These are phyloP conservation scores for Trematosphaeria pertusa DNA, from an alignment of 2,329 filamentous ascomycete genomes.

Conservation along the genomic window DNA sequence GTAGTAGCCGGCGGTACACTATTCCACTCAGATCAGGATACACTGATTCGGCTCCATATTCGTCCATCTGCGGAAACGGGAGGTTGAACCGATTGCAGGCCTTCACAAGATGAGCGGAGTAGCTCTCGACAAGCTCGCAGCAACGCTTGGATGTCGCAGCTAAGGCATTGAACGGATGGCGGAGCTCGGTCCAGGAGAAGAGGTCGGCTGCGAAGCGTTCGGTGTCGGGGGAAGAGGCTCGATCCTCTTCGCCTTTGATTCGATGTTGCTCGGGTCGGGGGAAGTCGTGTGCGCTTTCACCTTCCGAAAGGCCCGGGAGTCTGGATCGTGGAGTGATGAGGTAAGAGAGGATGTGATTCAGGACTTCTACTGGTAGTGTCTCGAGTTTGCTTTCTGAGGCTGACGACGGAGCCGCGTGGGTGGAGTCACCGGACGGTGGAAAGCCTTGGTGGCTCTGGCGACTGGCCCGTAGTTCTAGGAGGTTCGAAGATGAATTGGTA, in stretches of 20 bases:
- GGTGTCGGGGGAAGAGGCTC: conserved; percentile 28
- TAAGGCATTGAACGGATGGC: conserved; percentile 38
- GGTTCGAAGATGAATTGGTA: neutral
- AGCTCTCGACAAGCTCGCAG: conserved; percentile 30
- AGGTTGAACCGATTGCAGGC: conserved; percentile 39
- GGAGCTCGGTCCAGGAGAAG: conserved; percentile 29
- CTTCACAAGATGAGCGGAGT: conserved; percentile 34
- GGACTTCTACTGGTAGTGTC: conserved; percentile 34
- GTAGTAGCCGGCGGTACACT: conserved; percentile 39
- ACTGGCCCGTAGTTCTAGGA: too few species aligned
- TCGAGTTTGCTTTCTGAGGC: conserved; percentile 26
- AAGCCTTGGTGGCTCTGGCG: too few species aligned
- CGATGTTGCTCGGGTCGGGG: conserved; percentile 19
- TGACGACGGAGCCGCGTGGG: neutral
- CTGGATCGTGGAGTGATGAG: conserved; percentile 36
- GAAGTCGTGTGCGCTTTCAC: conserved; percentile 31
- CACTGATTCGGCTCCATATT: conserved; percentile 23
- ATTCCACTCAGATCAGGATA: conserved; percentile 35
- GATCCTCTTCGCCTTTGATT: conserved; percentile 30
- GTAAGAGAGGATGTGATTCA: conserved; percentile 36
- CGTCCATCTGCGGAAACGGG: conserved; percentile 31
- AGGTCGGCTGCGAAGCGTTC: conserved; percentile 37
- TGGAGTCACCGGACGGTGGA: too few species aligned
- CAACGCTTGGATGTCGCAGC: conserved; percentile 32
- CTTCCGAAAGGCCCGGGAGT: conserved; percentile 37